Evolutionary conservation across 805 yeast species (phyloP).

Genomic region (Lachancea meyersii): DNA sequence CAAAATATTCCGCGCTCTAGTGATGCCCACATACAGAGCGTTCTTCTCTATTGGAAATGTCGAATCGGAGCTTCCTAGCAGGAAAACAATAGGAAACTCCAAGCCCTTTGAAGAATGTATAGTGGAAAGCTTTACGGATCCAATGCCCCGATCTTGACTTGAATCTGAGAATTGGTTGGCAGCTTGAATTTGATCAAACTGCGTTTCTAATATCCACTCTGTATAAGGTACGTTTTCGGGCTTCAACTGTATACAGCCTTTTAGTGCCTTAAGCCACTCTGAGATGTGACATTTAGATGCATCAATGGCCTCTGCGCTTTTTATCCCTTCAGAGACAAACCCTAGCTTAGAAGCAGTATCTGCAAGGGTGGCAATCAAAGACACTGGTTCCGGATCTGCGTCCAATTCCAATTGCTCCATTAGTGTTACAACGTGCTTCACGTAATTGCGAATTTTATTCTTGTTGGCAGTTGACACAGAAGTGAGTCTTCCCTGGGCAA

Average conservation of each 20-base stretch:
- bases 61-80: constrained; percentile 26
- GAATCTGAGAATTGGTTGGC: constrained; percentile 8
- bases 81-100: constrained; percentile 64
- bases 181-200: constrained; percentile 22
- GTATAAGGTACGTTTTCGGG: constrained; percentile 23
- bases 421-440: constrained; percentile 17
- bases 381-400: constrained; percentile 30
- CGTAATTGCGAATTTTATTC: constrained; percentile 26
- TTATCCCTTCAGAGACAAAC: constrained; percentile 19
- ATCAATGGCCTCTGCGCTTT: constrained; percentile 23
- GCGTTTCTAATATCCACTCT: constrained; percentile 33
- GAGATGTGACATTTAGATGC: constrained; percentile 27
- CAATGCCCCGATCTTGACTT: constrained; percentile 3
- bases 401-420: constrained; percentile 10
- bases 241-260: constrained; percentile 21
- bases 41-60: constrained; percentile 33
- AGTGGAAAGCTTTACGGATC: constrained; percentile 51
- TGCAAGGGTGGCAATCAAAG: constrained; percentile 33
- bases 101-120: constrained; percentile 71
- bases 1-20: constrained; percentile 47
- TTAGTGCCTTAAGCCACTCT: constrained; percentile 35
- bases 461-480: constrained; percentile 15
- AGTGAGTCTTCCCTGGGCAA: constrained; percentile 15
- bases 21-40: constrained; percentile 57
- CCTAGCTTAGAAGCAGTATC: constrained; percentile 34